Base-by-base conservation (phyloP, 371 early-diverging fungal genomes). In the Mucor racemosus region DNA sequence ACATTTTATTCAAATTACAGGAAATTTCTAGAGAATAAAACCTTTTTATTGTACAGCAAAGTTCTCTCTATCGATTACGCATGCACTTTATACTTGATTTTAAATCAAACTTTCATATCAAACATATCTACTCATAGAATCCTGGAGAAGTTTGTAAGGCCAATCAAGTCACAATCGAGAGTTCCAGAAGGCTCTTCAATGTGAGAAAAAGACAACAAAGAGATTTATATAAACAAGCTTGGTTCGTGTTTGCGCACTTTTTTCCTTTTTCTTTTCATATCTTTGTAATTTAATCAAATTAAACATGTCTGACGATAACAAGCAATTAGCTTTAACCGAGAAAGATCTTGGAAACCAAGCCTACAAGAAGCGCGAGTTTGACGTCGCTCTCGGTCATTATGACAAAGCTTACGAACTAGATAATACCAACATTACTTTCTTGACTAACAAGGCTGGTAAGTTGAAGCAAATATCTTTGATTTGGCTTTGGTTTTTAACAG, bases 321-420 rank as follows among this genome's bases (percentile, higher is more conserved):
- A 92, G 81, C 86, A 91, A 62, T 89, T 92, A 74, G 91, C 91
- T 13, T 72, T 88, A 50, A 83, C 87, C 66, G 91, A 91, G 77
- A 99, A 99, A 88, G 92, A 94, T 46, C 81, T 91, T 60, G 99
- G 98, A 57, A 97, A 97, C 80, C 85, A 83, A 19, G 87, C 88
- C 41, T 99, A 98, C 86, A 99, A 98, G 87, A 91, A 95, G 76
- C 89, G 94, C 60, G 77, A 94, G 55, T 98, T 99, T 78, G 94
- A 93, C 14, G 85, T 88, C 65, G 99, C 99, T 10, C 75, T 99
- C 58, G 76, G 79, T 48, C 92, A 95, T 76, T 99, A 99, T 78
- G 79, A 86, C 77, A 90, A 91, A 78, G 99, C 99, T n/a, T 95
- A 88, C 77, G 93, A 92, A 67, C 79, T 95, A 68, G 95, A 97